phyloP scores from a whole-genome alignment of 2,329 filamentous ascomycete genomes.

The Alternaria sp. region DNA sequence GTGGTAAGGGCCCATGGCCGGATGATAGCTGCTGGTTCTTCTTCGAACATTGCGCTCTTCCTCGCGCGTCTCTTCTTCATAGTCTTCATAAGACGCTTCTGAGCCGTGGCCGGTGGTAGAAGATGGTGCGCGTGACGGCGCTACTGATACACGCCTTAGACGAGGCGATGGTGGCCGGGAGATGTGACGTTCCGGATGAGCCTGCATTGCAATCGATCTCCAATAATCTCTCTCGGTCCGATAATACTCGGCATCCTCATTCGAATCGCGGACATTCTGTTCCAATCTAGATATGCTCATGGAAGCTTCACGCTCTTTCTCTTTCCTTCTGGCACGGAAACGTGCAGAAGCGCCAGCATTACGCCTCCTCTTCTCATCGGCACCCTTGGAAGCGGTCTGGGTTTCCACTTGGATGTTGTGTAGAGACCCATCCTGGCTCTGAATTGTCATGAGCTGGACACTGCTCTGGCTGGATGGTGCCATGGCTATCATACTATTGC shows the following conservation, averaged over 20 bases:
- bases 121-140: constrained; percentile 41
- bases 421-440: constrained; percentile 59
- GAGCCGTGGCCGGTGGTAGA: constrained; percentile 43
- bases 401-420: constrained; percentile 76
- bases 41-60: constrained; percentile 50
- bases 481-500: constrained; percentile 55
- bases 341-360: constrained; percentile 87
- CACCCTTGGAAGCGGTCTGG: constrained; percentile 80
- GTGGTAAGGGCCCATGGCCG: constrained; percentile 36
- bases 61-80: constrained; percentile 43
- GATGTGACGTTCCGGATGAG: constrained; percentile 60
- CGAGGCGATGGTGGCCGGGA: constrained; percentile 57
- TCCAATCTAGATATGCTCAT: constrained; percentile 74
- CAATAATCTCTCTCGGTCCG: constrained; percentile 75
- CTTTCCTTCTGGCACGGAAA: constrained; percentile 82
- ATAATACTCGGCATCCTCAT: constrained; percentile 76
- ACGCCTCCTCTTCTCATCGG: constrained; percentile 83
- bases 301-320: constrained; percentile 77
- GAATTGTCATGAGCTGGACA: constrained; percentile 63
- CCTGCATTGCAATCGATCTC: constrained; percentile 63
- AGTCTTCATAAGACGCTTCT: constrained; percentile 44
- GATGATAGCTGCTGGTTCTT: constrained; percentile 50
- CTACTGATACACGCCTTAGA: constrained; percentile 43
- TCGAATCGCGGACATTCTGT: constrained; percentile 71
- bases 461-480: constrained; percentile 57